These are phyloP conservation scores for Dryas integrifolia DNA, from an alignment of 331 rosid genomes.

Conservation along the genomic window DNA sequence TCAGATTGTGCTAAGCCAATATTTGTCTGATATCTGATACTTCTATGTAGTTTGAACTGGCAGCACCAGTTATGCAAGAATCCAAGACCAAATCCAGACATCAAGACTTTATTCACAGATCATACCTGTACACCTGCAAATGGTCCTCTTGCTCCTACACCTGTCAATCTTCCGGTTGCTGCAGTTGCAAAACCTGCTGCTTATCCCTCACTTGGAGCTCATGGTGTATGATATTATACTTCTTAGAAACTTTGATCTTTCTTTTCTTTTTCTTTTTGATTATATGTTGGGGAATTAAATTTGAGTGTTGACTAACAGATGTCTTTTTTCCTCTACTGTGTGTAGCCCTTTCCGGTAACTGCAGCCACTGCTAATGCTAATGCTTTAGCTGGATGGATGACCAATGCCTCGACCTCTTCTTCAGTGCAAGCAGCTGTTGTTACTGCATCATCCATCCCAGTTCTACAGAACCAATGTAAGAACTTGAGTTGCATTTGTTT, in stretches of 20 bases:
- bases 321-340: slow-evolving; percentile 27
- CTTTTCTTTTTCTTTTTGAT: not conserved
- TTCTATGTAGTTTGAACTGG: slow-evolving; percentile 71
- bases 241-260: slow-evolving; percentile 21
- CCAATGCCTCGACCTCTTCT: slow-evolving; percentile 84
- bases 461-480: slow-evolving; percentile 88
- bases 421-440: slow-evolving; percentile 95
- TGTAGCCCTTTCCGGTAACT: slow-evolving; percentile 70
- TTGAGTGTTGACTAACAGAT: slow-evolving; percentile 25
- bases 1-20: not conserved
- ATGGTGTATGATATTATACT: slow-evolving; percentile 60
- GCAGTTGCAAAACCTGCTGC: slow-evolving; percentile 74
- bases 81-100: slow-evolving; percentile 74
- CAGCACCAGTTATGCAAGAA: slow-evolving; percentile 88
- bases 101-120: slow-evolving; percentile 75
- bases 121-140: slow-evolving; percentile 67
- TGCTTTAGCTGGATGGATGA: slow-evolving; percentile 97
- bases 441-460: slow-evolving; percentile 78
- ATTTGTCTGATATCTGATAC: not conserved
- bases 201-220: slow-evolving; percentile 68
- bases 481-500: slow-evolving; percentile 3
- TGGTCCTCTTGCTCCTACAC: slow-evolving; percentile 68
- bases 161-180: slow-evolving; percentile 72
- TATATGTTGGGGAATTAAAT: slow-evolving; percentile 1
- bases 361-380: slow-evolving; percentile 67